Base-by-base conservation (phyloP, 257 asterid genomes). In the Anisodus acutangulus region DNA sequence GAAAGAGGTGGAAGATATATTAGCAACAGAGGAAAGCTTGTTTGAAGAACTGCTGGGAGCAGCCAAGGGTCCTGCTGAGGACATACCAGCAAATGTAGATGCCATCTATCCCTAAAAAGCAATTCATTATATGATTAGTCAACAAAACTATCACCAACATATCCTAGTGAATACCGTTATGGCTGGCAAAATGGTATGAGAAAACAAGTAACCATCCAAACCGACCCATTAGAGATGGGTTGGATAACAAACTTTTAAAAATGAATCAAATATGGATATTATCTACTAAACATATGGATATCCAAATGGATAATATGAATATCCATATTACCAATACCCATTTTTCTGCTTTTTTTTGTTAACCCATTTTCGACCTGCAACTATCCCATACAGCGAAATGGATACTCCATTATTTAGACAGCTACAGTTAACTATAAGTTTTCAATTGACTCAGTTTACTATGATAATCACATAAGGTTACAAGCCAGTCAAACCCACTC, bases 51-150 rank as follows among this genome's bases (percentile, higher is more conserved):
- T 85, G 47, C 93, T 87, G 2, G 95, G 79, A 86, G 97, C 92
- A 88, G 98, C 96, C 85, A 95, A 84, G n/a, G 97, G 93, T 54
- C 97, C 97, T 55, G 88, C 95, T 15, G 98, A 89, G 74, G 92
- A 85, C 90, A 94, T 83, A 68, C 95, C 97, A 80, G 93, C 83
- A 81, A 94, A 88, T 8, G 93, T 87, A 31, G 98, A 95, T 7
- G 99, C 96, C 99, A 94, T 94, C 86, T 92, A 26, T 84, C 86
- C 82, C 78, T 83, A 41, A 45, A 45, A 60, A 22, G 62, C 62
- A 57, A 49, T 2, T 22, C 47, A 51, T 26, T 10, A 76, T 9
- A 53, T 31, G 6, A 76, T 12, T 51, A 41, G 5, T 15, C 19
- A 4, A 15, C 62, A 19, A 72, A 72, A n/a, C 10, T 41, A 72